Conservation (phyloP, 139 green algal genomes). For the Chlorokybus atmophyticus region DNA sequence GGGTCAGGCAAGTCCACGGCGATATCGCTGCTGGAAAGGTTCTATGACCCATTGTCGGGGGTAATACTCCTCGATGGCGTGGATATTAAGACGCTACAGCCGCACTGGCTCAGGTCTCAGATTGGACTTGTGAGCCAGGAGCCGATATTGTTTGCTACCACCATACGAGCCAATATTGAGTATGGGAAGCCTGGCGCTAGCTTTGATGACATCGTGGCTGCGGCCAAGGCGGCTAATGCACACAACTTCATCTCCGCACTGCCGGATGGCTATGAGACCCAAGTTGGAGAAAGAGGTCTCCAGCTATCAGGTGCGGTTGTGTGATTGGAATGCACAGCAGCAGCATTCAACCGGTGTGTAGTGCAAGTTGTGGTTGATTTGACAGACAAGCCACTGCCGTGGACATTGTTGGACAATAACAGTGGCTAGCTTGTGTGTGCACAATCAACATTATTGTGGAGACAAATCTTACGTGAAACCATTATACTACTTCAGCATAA, state of each 20-base stretch:
- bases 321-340: too few species aligned
- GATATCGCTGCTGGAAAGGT: constrained; percentile 65
- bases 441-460: too few species aligned
- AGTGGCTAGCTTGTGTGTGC: too few species aligned
- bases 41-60: constrained; percentile 46
- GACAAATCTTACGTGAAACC: too few species aligned
- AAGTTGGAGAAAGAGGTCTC: constrained; percentile 49
- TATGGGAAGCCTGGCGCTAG: constrained; percentile 39
- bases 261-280: constrained; percentile 38
- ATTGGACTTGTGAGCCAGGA: constrained; percentile 80
- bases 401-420: too few species aligned
- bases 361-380: too few species aligned
- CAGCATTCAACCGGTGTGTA: too few species aligned
- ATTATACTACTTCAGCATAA: too few species aligned
- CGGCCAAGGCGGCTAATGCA: constrained; percentile 51
- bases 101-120: constrained; percentile 57
- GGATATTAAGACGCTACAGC: constrained; percentile 57
- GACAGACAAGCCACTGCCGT: too few species aligned
- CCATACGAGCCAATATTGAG: constrained; percentile 68
- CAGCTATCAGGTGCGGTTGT: constrained; percentile 70
- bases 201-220: constrained; percentile 44
- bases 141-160: constrained; percentile 57
- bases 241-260: constrained; percentile 48
- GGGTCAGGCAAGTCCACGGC: constrained; percentile 83
- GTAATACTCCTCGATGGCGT: constrained; percentile 59